phyloP scores from a whole-genome alignment of 108 stramenopile species.

The Nannochloropsis oceanica region DNA sequence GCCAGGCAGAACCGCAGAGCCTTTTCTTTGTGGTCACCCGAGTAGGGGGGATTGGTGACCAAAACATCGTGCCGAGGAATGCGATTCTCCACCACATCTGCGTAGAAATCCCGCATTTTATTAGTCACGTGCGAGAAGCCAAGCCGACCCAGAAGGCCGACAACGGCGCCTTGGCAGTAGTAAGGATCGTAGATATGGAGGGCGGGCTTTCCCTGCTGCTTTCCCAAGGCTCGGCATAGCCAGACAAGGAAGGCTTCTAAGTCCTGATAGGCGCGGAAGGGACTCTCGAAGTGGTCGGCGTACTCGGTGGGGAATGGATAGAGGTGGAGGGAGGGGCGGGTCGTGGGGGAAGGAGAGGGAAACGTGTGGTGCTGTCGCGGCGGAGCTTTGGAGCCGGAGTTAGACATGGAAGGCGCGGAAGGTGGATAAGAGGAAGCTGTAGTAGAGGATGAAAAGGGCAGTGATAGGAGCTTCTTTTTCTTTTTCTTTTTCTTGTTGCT shows the following conservation, averaged over 20 bases:
- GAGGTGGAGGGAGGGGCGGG: not conserved
- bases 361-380: too few species aligned
- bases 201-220: not conserved
- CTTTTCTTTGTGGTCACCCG: slow-evolving; percentile 68
- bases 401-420: too few species aligned
- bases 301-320: slow-evolving; percentile 23
- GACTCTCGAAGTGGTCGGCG: slow-evolving; percentile 87
- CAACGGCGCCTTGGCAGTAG: slow-evolving; percentile 81
- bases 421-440: too few species aligned
- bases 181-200: slow-evolving; percentile 88
- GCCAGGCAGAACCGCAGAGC: slow-evolving; percentile 43
- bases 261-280: slow-evolving; percentile 68
- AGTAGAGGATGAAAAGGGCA: too few species aligned
- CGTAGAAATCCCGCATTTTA: slow-evolving; percentile 47
- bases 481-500: too few species aligned
- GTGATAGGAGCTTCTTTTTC: too few species aligned
- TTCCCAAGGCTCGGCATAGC: slow-evolving; percentile 39
- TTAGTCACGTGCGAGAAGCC: slow-evolving; percentile 80
- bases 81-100: not conserved
- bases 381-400: too few species aligned
- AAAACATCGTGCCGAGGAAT: slow-evolving; percentile 65
- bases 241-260: slow-evolving; percentile 52
- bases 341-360: not conserved
- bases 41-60: slow-evolving; percentile 91
- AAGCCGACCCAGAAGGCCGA: slow-evolving; percentile 48